Conservation (phyloP, 805 yeast species). For the Starmerella apicola region DNA sequence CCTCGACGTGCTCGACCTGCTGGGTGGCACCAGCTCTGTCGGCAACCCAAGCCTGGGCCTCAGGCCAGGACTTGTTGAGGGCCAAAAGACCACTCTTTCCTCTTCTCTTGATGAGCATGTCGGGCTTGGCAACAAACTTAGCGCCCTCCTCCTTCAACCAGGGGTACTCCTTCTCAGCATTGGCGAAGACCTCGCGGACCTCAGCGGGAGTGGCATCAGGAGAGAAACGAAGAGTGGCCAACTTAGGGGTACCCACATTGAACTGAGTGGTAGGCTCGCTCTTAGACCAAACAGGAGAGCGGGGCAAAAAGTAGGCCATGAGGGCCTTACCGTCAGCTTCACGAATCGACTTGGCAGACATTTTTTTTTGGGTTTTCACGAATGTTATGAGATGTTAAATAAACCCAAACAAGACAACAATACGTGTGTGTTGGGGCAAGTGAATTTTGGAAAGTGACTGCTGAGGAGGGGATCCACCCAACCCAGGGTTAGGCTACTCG, state of each 20-base stretch:
- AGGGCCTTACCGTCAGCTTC: conserved; percentile 38
- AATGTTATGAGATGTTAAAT: too few relatives aligned
- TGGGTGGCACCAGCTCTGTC: conserved; percentile 33
- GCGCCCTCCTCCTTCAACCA: conserved; percentile 31
- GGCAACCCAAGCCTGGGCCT: conserved; percentile 34
- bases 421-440: too few relatives aligned
- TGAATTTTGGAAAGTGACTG: too few relatives aligned
- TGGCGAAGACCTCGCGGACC: conserved; percentile 27
- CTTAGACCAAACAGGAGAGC: conserved; percentile 30
- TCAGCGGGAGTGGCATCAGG: conserved; percentile 20
- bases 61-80: conserved; percentile 34
- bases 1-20: conserved; percentile 32
- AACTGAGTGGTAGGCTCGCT: conserved; percentile 25
- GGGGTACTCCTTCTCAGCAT: conserved; percentile 31
- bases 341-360: conserved; percentile 36
- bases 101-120: conserved; percentile 36
- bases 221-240: conserved; percentile 29
- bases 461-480: too few relatives aligned
- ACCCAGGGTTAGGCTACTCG: too few relatives aligned
- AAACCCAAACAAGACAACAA: too few relatives aligned
- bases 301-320: conserved; percentile 32
- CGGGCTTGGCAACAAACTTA: conserved; percentile 36
- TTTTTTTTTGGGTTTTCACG: conserved; percentile 12
- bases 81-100: conserved; percentile 36
- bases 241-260: conserved; percentile 27